Evolutionary conservation across 83 land plant genomes (phyloP), one percentile per base, ranked within the genome.

Genomic region (Diphasiastrum complanatum): DNA sequence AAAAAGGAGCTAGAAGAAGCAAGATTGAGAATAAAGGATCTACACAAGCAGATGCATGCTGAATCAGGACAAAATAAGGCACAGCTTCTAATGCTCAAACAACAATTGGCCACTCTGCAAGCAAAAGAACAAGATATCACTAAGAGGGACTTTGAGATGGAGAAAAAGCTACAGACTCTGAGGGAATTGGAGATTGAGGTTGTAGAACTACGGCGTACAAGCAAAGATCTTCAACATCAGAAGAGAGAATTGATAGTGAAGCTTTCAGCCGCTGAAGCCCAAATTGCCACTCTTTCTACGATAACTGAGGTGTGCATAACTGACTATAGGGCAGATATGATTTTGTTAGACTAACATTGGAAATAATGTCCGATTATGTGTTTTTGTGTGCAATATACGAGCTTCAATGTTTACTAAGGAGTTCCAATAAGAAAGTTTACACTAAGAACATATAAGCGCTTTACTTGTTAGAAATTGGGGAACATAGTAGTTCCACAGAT

Each of bases 251-350:
- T 93, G 63, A 71, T 60, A 23, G 79, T 88, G 34, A 79, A 88
- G 59, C 60, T 93, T 25, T 85, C 76, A 64, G 82, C 88, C 27
- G 81, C 88, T 36, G 91, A 93, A 58, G 56, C 77, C 33, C 82
- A 71, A 70, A 55, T 73, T 11, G 61, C 78, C 10, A 32, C 69
- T 10, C 82, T 92, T 14, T 81, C 84, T 16, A 79, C 64, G 18
- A 79, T 74, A 75, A 85, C 93, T 33, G 97, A 91, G 81, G 97
- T 88, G n/a, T n/a, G n/a, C n/a, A n/a, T n/a, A n/a, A n/a, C n/a
- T n/a, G n/a, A n/a, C n/a, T n/a, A n/a, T n/a, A n/a, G n/a, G n/a
- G n/a, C n/a, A n/a, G n/a, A n/a, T n/a, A n/a, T n/a, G n/a, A n/a
- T n/a, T n/a, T n/a, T n/a, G n/a, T n/a, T n/a, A n/a, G n/a, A n/a